Evolutionary conservation across 2,329 filamentous ascomycete species (phyloP).

Genomic region (Fusarium humuli): DNA sequence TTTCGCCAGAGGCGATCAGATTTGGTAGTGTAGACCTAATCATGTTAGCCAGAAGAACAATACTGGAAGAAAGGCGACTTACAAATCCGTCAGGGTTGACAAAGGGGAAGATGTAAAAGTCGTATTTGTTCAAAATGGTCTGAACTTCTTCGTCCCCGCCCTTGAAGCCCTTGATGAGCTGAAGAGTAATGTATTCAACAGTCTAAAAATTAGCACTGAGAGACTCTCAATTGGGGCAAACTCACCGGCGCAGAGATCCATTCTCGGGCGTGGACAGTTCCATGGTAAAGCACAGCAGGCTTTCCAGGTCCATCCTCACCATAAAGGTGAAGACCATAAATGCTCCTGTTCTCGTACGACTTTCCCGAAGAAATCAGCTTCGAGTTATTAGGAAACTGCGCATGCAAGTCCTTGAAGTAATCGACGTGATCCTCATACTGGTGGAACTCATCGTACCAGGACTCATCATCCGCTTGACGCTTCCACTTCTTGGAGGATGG

Average conservation of each 20-base stretch:
- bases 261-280: constrained; percentile 65
- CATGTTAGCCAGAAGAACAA: neutral
- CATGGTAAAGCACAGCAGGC: constrained; percentile 62
- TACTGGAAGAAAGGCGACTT: neutral
- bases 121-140: constrained; percentile 65
- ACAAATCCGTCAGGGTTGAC: constrained; percentile 60
- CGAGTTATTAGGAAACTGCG: constrained; percentile 58
- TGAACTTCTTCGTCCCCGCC: constrained; percentile 51
- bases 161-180: constrained; percentile 58
- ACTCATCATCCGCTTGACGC: constrained; percentile 46
- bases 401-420: constrained; percentile 58
- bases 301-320: constrained; percentile 58
- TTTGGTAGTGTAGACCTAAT: constrained; percentile 58
- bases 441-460: constrained; percentile 65
- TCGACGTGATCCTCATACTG: constrained; percentile 61
- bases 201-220: constrained; percentile 40
- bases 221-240: constrained; percentile 43
- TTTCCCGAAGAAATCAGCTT: constrained; percentile 59
- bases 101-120: constrained; percentile 66
- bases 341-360: constrained; percentile 60
- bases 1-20: constrained; percentile 64
- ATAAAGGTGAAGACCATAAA: constrained; percentile 68
- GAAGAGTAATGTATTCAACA: constrained; percentile 61
- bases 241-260: constrained; percentile 68
- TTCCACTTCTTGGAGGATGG: constrained; percentile 33